A percentile compares a stretch with the other conserved stretches of the same genome.
phyloP scores from a whole-genome alignment of 2,329 filamentous ascomycete genomes.

The Penicillium nordicum region DNA sequence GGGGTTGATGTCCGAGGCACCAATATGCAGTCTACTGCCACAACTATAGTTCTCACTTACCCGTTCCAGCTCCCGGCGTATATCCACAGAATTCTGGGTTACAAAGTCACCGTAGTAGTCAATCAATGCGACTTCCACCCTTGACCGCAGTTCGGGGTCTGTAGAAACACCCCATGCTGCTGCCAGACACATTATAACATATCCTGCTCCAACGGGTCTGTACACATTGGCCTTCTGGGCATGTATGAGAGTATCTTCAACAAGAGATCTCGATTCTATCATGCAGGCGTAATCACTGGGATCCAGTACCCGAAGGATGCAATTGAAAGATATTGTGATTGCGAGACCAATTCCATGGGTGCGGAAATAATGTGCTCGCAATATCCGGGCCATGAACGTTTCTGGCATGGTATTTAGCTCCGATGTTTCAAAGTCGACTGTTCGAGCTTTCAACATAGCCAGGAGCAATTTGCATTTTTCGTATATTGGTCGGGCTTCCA shows the following conservation, averaged over 20 bases:
- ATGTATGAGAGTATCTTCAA: slow-evolving; percentile 28
- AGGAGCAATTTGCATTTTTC: slow-evolving; percentile 21
- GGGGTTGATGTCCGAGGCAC: no score
- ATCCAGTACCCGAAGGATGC: slow-evolving; percentile 31
- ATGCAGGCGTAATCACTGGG: slow-evolving; percentile 15
- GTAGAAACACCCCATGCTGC: slow-evolving; percentile 25
- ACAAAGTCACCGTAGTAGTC: slow-evolving; percentile 29
- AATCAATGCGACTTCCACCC: slow-evolving; percentile 17
- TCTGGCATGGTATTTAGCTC: background rate
- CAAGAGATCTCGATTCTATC: slow-evolving; percentile 21
- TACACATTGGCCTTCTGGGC: slow-evolving; percentile 26
- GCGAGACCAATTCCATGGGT: slow-evolving; percentile 33
- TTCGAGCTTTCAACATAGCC: slow-evolving; percentile 15
- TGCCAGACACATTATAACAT: slow-evolving; percentile 28
- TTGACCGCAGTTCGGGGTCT: slow-evolving; percentile 16
- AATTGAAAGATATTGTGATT: slow-evolving; percentile 33
- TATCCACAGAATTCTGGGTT: background rate
- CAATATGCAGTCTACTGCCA: no score
- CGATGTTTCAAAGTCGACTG: slow-evolving; percentile 8
- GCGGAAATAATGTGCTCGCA: slow-evolving; percentile 33
- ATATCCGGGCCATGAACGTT: slow-evolving; percentile 6
- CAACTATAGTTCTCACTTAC: background rate
- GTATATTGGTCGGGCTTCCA: slow-evolving; percentile 25
- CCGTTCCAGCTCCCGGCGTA: slow-evolving; percentile 8
- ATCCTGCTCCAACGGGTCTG: slow-evolving; percentile 33